Evolutionary conservation across 768 basidiomycete genomes (phyloP).

Genomic region (Lactarius sp.): DNA sequence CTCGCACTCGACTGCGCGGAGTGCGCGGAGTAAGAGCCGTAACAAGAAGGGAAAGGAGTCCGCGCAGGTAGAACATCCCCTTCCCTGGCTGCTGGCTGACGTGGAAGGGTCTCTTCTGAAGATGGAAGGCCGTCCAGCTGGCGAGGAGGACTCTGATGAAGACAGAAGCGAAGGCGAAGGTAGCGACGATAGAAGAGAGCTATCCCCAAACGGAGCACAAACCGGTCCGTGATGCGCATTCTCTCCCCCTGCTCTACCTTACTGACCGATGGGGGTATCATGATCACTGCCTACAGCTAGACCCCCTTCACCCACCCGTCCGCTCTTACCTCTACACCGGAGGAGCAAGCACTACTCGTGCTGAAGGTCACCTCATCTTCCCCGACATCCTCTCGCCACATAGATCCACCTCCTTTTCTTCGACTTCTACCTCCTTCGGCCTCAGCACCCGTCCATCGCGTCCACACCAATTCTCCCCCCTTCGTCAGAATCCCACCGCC

Average conservation of each 20-base stretch:
- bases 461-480: not conserved
- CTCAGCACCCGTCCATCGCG: not conserved
- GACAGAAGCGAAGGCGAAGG: too few relatives aligned
- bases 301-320: not conserved
- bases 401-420: not conserved
- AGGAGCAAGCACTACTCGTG: not conserved
- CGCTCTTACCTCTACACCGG: not conserved
- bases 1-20: not conserved
- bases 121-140: constrained; percentile 17
- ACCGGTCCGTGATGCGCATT: too few relatives aligned
- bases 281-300: not conserved
- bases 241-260: too few relatives aligned
- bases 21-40: constrained; percentile 10
- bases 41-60: constrained; percentile 16
- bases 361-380: not conserved
- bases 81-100: constrained; percentile 1
- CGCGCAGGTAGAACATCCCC: not conserved
- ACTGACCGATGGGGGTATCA: too few relatives aligned
- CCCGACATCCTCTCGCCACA: too few relatives aligned
- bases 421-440: not conserved
- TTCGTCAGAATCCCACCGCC: not conserved
- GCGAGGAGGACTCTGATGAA: not conserved
- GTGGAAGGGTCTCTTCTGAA: constrained; percentile 18
- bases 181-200: too few relatives aligned
- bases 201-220: too few relatives aligned